These are phyloP conservation scores for Phytophthora syringae DNA, from an alignment of 352 stramenopile species.

Conservation along the genomic window DNA sequence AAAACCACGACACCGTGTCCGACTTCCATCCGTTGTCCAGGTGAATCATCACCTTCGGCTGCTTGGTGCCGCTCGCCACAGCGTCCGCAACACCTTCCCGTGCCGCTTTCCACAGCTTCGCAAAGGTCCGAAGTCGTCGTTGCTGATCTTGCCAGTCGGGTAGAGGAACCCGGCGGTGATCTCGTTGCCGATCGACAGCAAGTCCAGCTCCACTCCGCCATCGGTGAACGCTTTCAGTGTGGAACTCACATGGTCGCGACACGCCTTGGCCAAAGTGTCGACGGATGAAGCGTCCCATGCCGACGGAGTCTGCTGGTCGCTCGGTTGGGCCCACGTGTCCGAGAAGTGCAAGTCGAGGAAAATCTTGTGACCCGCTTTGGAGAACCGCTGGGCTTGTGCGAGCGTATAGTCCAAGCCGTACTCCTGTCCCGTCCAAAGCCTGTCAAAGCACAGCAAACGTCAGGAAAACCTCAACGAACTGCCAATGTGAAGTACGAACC, in stretches of 20 bases:
- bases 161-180: constrained; percentile 42
- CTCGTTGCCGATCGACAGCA: constrained; percentile 42
- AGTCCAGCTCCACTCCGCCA: constrained; percentile 32
- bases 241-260: constrained; percentile 33
- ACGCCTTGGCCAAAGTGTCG: constrained; percentile 18
- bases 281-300: constrained; percentile 31
- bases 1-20: constrained; percentile 40
- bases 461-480: too few relatives aligned
- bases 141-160: constrained; percentile 32
- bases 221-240: constrained; percentile 39
- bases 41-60: constrained; percentile 45
- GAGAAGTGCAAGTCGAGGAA: constrained; percentile 46
- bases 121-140: constrained; percentile 34
- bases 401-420: constrained; percentile 38
- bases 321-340: constrained; percentile 38
- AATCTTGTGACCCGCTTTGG: constrained; percentile 39
- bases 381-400: constrained; percentile 32
- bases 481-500: too few relatives aligned
- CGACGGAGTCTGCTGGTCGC: constrained; percentile 21
- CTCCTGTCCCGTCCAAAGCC: constrained; percentile 35
- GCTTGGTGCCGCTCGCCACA: constrained; percentile 23
- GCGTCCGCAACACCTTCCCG: constrained; percentile 33
- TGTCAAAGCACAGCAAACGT: not conserved
- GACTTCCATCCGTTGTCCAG: constrained; percentile 42
- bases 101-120: constrained; percentile 35